Base-by-base conservation (phyloP, 176 grass and related monocot genomes). In the Eragrostis curvula region DNA sequence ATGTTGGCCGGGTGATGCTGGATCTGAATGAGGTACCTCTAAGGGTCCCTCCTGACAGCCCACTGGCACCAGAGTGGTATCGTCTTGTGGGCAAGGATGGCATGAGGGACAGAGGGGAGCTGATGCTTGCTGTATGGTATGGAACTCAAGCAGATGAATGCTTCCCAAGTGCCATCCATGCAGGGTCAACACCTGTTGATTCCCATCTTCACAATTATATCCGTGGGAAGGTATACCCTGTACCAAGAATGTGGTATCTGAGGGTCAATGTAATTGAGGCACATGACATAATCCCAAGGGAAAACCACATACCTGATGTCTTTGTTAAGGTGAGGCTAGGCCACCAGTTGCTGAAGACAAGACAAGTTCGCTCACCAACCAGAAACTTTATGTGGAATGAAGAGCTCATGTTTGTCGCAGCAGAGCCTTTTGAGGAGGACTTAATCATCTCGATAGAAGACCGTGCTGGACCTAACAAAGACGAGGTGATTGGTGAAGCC, bases 111-210 rank as follows among this genome's bases (percentile, higher is more conserved):
- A 87, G 77, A 78, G 96, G 96, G 63, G 96, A 99, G 86, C 28
- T 99, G 71, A 99, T 99, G 96, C 85, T 99, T 40, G 96, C 96
- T 20, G 86, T 99, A 24, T 99, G 96, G 96, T 73, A 74, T 1
- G 96, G 96, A 62, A 99, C 96, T 25, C 96, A 99, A 69, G 96
- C 96, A 30, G 96, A 99, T 41, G 96, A 99, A 56, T 89, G 87
- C 87, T 99, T 99, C 77, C 93, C 91, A 8, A 87, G 81, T 29
- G 87, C 96, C 56, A 79, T 80, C 11, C 91, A 96, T 73, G 93
- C 93, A 44, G 96, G 92, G 39, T 69, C 87, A 57, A 53, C 77
- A 6, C n/a, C 80, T 16, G 14, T 87, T 30, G 82, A 82, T 28
- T 84, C 87, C 48, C 64, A 84, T 51, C 69, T 82, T 21, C 87